phyloP scores from a whole-genome alignment of 768 basidiomycete species.

The Symmetrospora coprosmae region DNA sequence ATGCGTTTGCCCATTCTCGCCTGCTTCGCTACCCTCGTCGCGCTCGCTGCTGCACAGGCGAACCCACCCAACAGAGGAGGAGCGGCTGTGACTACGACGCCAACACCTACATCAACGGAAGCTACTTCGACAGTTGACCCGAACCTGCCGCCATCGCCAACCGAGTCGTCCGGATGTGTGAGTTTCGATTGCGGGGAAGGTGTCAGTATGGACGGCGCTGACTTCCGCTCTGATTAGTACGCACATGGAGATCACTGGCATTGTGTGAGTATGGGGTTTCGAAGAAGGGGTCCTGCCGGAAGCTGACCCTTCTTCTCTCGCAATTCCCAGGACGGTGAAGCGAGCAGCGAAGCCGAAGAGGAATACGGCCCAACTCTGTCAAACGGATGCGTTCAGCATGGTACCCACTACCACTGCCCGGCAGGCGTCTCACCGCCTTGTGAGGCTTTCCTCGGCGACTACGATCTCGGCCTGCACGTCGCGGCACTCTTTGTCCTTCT shows the following conservation, averaged over 20 bases:
- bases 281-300: background rate
- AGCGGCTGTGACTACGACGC: background rate
- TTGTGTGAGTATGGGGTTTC: background rate
- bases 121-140: background rate
- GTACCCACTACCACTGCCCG: constrained; percentile 16
- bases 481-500: constrained; percentile 28
- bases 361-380: background rate
- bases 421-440: constrained; percentile 4
- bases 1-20: background rate
- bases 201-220: background rate
- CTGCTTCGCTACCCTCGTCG: background rate
- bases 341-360: background rate
- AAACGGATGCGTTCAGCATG: constrained; percentile 20
- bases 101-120: background rate
- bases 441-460: constrained; percentile 2
- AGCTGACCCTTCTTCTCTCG: background rate
- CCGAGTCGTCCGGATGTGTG: background rate
- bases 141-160: too few relatives aligned
- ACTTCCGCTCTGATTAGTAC: background rate
- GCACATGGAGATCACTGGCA: background rate
- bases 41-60: background rate
- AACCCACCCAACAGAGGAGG: too few relatives aligned
- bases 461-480: constrained; percentile 28
- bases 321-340: background rate
- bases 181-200: background rate